Evolutionary conservation across 192 early-diverging fungal genomes (phyloP).

Genomic region (Dispira parvispora): DNA sequence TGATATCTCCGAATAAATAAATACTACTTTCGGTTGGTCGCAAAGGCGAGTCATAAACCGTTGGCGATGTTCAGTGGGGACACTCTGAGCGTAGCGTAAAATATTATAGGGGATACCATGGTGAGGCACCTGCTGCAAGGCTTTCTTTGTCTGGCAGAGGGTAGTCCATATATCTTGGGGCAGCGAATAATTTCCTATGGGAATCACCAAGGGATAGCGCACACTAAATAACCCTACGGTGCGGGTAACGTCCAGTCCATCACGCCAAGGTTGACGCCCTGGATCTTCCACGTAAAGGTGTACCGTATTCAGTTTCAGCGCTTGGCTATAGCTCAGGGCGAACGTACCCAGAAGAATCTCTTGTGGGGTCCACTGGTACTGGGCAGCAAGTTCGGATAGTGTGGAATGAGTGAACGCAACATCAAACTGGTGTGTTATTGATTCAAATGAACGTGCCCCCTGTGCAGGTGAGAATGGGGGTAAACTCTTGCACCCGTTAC

Average conservation of each 20-base stretch:
- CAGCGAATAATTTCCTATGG: not conserved
- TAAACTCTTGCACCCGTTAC: too few species aligned
- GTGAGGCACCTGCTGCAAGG: not conserved
- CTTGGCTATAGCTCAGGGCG: not conserved
- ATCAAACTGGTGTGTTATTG: too few species aligned
- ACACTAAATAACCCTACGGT: conserved; percentile 19
- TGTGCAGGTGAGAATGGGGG: too few species aligned
- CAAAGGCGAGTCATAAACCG: not conserved
- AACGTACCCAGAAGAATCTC: not conserved
- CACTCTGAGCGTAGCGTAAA: not conserved
- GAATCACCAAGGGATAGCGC: conserved; percentile 2
- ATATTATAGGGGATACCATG: not conserved
- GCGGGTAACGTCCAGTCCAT: not conserved
- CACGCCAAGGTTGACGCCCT: not conserved
- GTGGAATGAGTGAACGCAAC: not conserved
- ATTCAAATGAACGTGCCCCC: too few species aligned
- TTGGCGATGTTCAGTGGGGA: not conserved
- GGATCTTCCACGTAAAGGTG: not conserved
- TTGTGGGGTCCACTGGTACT: not conserved
- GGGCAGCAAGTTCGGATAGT: not conserved
- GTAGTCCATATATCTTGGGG: not conserved
- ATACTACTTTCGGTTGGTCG: not conserved
- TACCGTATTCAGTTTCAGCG: not conserved
- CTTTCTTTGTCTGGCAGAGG: not conserved
- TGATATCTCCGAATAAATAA: not conserved